Percentiles rank a stretch among this genome's conserved stretches.
Evolutionary conservation across 169 alveolate genomes (phyloP).

Genomic region (Toxoplasma gondii): DNA sequence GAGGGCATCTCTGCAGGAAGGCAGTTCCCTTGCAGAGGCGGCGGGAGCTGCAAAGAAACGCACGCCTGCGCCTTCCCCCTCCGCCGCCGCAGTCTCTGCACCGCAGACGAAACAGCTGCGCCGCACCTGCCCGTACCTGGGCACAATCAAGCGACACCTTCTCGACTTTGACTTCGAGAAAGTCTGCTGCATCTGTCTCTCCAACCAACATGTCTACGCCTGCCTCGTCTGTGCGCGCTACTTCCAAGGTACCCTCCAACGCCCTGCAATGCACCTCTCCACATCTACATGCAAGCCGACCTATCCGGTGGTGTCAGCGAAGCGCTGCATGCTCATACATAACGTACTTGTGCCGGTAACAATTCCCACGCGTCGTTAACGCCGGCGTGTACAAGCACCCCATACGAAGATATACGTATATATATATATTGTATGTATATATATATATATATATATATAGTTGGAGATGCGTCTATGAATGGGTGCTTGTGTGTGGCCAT

Average conservation of each 20-base stretch:
- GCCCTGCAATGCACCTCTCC: not conserved
- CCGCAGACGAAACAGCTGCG: slow-evolving; percentile 26
- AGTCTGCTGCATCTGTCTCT: slow-evolving; percentile 95
- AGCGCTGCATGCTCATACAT: too few relatives aligned
- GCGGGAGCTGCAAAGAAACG: not conserved
- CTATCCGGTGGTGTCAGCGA: too few relatives aligned
- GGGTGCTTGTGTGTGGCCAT: too few relatives aligned
- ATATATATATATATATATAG: too few relatives aligned
- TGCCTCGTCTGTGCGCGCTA: slow-evolving; percentile 97
- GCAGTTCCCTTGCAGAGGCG: not conserved
- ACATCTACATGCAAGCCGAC: not conserved
- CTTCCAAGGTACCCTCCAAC: slow-evolving; percentile 90
- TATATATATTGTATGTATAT: too few relatives aligned
- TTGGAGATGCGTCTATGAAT: not conserved
- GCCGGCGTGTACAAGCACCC: too few relatives aligned
- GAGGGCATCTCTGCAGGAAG: too few relatives aligned
- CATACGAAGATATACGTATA: not conserved
- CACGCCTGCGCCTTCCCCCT: not conserved
- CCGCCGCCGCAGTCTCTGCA: not conserved
- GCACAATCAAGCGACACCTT: slow-evolving; percentile 93
- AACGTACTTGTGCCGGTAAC: too few relatives aligned
- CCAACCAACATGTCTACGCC: slow-evolving; percentile 95
- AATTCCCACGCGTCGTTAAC: too few relatives aligned
- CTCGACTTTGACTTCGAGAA: slow-evolving; percentile 99
- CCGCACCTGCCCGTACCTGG: slow-evolving; percentile 93